phyloP scores from a whole-genome alignment of 163 green algal species.

The Prototheca stagnorum region DNA sequence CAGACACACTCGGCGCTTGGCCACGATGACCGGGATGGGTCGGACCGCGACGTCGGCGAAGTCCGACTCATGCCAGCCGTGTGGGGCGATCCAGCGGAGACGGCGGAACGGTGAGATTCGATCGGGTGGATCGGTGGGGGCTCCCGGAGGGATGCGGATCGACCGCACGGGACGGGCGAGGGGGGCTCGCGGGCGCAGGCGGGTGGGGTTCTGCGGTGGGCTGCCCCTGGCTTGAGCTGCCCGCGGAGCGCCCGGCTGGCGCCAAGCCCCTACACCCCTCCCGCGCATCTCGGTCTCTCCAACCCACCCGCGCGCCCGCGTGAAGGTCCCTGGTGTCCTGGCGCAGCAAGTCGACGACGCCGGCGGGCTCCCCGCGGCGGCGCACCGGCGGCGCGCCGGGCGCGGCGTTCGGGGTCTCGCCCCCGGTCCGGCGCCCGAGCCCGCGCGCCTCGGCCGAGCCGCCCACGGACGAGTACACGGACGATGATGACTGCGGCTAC shows the following conservation, averaged over 20 bases:
- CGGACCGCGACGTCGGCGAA: too few species aligned
- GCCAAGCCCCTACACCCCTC: too few species aligned
- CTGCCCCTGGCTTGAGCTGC: too few species aligned
- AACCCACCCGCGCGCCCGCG: background rate
- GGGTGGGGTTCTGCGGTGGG: background rate
- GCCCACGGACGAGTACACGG: constrained; percentile 14
- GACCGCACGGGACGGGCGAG: background rate
- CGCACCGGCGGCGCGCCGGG: background rate
- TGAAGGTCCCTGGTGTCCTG: constrained; percentile 18
- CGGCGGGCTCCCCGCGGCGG: constrained; percentile 11
- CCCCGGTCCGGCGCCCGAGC: background rate
- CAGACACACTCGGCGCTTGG: too few species aligned
- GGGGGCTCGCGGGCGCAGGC: background rate
- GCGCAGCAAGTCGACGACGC: constrained; percentile 19
- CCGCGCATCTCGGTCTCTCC: too few species aligned
- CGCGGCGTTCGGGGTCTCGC: background rate
- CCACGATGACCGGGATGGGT: too few species aligned
- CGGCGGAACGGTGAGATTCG: background rate
- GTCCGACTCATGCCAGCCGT: background rate
- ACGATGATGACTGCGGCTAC: constrained; percentile 17
- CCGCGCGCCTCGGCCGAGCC: background rate
- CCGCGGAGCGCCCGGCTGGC: too few species aligned
- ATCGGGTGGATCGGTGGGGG: background rate
- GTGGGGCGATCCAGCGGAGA: background rate
- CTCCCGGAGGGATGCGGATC: background rate